Evolutionary conservation across 345 rosid genomes (phyloP), one percentile per base, ranked within the genome.

Genomic region (Balakata baccata): DNA sequence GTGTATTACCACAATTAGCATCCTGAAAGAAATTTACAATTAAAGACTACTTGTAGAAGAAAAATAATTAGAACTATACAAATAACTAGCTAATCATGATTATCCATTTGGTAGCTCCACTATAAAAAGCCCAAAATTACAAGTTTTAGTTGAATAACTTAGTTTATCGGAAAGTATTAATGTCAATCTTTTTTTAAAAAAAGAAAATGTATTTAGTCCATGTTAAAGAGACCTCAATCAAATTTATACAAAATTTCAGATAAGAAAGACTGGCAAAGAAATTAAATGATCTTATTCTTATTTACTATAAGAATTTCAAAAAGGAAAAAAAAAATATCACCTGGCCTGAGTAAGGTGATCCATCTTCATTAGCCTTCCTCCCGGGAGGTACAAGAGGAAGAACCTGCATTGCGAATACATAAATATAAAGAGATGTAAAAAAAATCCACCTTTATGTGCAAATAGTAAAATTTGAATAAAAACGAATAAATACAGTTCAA

Each of bases 381-480:
- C 83, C 96, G 9, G 97, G 95, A 37, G 98, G 97, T 81, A 92
- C 98, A 29, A 94, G 95, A 75, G 98, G 98, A 75, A 94, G 93
- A 71, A 94, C 98, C 98, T 94, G 84, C 80, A 63, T 50, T 64
- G 6, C 25, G 37, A 63, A 63, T 4, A 37, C 11, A 63, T 54
- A 12, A 52, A 29, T 37, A 62, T 5, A 37, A 29, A 10, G 1
- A 54, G 10, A 25, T 54, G 59, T 18, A 54, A 54, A 6, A 3
- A 51, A 51, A 51, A 51, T 6, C 12, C 13, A 11, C 51, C 10
- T 13, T 47, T 10, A 10, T 7, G 10, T 51, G 56, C 20, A 51
- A 14, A 0, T 14, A 51, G 16, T 51, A 51, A 51, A 13, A 51
- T 43, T 43, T 43, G 18, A 59, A 25, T 22, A 23, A 59, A 59